Evolutionary conservation across 192 early-diverging fungal species (phyloP), one percentile per base, ranked within the genome.

Genomic region (Coemansia aciculifera): DNA sequence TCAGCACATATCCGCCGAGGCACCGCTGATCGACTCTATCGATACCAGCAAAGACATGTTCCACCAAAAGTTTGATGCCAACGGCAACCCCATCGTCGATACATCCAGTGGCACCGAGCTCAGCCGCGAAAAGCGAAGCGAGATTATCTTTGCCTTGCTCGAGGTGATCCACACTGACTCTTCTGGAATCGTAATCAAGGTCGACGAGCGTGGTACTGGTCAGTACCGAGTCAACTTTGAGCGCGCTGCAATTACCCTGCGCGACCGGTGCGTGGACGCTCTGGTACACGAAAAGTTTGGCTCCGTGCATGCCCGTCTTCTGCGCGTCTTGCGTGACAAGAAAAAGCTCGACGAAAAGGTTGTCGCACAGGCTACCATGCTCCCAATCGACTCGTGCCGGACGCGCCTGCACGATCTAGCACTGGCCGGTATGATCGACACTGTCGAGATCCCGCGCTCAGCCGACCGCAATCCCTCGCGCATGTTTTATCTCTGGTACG

Each of bases 271-370:
- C 27, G 68, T 93, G 6, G 86, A 89, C 56, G 59, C 73, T 0
- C 69, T 92, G 24, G 63, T 93, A 3, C 66, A 84, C 38, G 83
- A 89, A 46, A 81, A 85, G 54, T 89, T 86, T 65, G 90, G 90
- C 44, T 66, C 81, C 7, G 71, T 85, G 4, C 85, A 87, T 39
- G 77, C 85, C 24, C 86, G 91, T 46, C 84, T 91, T 38, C 68
- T 89, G 51, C 81, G 89, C 43, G 85, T 91, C 62, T 66, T 93
- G 78, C 76, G 84, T 66, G 88, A 88, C 46, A 90, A 89, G 73
- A 87, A 88, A 17, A 91, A 91, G 74, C 79, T 93, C 59, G 91
- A 93, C 73, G 91, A 93, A 63, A 89, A 89, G 62, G 64, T 82
- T 42, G 71, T 93, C 34, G 78, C 87, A 23, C 86, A 87, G 60